phyloP scores from a whole-genome alignment of 2,329 filamentous ascomycete species.

The Escovopsis sp. region DNA sequence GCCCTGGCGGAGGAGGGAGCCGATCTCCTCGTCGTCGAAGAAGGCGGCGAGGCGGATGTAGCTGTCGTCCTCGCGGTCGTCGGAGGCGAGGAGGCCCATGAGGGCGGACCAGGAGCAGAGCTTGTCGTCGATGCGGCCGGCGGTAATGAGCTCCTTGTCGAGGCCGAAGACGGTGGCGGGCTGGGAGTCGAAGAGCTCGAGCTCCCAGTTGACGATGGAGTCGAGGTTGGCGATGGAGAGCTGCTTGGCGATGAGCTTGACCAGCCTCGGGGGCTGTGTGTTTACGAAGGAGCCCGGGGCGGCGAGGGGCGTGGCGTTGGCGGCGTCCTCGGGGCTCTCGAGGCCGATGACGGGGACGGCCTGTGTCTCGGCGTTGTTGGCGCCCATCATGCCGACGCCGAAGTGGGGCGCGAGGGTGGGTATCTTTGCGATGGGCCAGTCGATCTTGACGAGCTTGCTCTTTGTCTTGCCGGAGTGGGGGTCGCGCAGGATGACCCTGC shows the following conservation, averaged over 20 bases:
- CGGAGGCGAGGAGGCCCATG: constrained; percentile 61
- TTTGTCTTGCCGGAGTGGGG: constrained; percentile 57
- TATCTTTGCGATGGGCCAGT: constrained; percentile 86
- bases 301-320: constrained; percentile 27
- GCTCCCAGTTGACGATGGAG: constrained; percentile 86
- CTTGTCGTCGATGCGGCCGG: constrained; percentile 92
- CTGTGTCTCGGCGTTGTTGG: constrained; percentile 75
- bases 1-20: constrained; percentile 78
- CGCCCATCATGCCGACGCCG: constrained; percentile 55
- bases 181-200: constrained; percentile 86
- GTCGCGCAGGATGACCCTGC: constrained; percentile 73
- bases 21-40: constrained; percentile 96
- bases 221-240: constrained; percentile 57
- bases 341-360: constrained; percentile 89
- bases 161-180: constrained; percentile 72
- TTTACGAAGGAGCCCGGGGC: constrained; percentile 57
- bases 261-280: constrained; percentile 73
- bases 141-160: constrained; percentile 88
- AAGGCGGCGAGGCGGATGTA: constrained; percentile 82
- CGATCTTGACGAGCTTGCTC: constrained; percentile 73
- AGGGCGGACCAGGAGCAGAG: constrained; percentile 90
- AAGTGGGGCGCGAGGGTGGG: constrained; percentile 92
- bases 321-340: constrained; percentile 47
- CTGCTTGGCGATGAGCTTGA: constrained; percentile 66
- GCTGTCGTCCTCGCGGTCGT: constrained; percentile 41